Base-by-base conservation (phyloP, 768 basidiomycete genomes). In the Roridomyces roridus region DNA sequence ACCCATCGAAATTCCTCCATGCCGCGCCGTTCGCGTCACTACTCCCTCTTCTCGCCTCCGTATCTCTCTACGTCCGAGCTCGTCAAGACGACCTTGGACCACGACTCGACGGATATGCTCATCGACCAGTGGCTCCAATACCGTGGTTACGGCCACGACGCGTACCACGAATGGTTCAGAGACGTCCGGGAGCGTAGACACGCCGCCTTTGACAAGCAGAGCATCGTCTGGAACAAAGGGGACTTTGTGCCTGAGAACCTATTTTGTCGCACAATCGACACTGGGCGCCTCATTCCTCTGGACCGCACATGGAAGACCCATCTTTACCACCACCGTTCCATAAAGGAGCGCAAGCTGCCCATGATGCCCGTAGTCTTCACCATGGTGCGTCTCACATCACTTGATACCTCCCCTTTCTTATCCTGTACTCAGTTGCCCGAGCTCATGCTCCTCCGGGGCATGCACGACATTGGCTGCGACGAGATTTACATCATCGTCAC, bases 121-220 rank as follows among this genome's bases (percentile, higher is more conserved):
- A 91, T 91, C 74, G 88, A 91, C 78, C 88, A 86, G 70, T 91
- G 89, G 89, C 86, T 91, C 41, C 88, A 91, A 67, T 87, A 90
- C 67, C 83, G 84, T 65, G 77, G 76, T 40, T 69, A 68, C 47
- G 76, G 75, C 11, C 85, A 88, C 59, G 87, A 89, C 74, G 81
- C 85, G 42, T 91, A 91, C 68, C 83, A 84, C 70, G 87, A 89
- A 50, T 91, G 89, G 89, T 91, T 91, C 64, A 79, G 78, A 59
- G 84, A 82, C 53, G 81, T 89, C 11, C 79, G 89, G 47, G 87
- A 89, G 65, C 80, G 87, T 50, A 86, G 81, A 64, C 84, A 88
- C 59, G 79, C 80, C 28, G 81, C 77, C 25, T 76, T 79, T 28
- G 74, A 77, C 42, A 81, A 81, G 58, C 83, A 86, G 61, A 71